phyloP scores from a whole-genome alignment of 352 stramenopile genomes.

The Globisporangium apiculatum region DNA sequence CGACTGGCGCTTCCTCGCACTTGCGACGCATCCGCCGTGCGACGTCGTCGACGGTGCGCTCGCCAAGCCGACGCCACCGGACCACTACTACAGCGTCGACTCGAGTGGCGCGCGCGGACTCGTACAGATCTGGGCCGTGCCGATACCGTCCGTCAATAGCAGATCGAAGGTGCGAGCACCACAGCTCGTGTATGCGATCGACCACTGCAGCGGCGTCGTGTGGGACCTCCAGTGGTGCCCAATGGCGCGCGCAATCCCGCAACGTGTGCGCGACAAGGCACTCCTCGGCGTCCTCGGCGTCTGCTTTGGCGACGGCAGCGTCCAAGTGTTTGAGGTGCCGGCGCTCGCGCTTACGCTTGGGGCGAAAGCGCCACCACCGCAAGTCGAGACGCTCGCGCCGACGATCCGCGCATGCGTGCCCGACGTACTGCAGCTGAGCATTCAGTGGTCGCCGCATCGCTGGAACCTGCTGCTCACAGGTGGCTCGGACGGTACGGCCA shows the following conservation, averaged over 20 bases:
- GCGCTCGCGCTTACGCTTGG: conserved; percentile 15
- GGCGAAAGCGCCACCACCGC: background rate
- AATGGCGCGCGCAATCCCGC: conserved; percentile 32
- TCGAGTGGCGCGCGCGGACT: conserved; percentile 27
- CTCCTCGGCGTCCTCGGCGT: conserved; percentile 60
- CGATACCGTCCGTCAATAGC: conserved; percentile 13
- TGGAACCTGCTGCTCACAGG: conserved; percentile 75
- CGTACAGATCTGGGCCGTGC: conserved; percentile 76
- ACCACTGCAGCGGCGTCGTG: conserved; percentile 62
- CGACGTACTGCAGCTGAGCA: conserved; percentile 49
- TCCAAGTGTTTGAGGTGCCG: conserved; percentile 67
- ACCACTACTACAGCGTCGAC: conserved; percentile 71
- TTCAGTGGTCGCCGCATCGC: conserved; percentile 68
- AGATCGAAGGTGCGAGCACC: conserved; percentile 19
- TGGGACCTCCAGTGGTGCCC: conserved; percentile 82
- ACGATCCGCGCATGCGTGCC: conserved; percentile 37
- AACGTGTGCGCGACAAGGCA: conserved; percentile 11
- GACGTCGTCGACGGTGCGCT: conserved; percentile 47
- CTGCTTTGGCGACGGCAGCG: conserved; percentile 67
- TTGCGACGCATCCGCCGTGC: conserved; percentile 66
- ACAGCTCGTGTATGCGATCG: conserved; percentile 64
- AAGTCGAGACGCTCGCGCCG: conserved; percentile 39
- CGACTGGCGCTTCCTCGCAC: conserved; percentile 52
- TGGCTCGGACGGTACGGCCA: conserved; percentile 53
- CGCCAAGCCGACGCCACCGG: conserved; percentile 54